A percentile compares a stretch with the other conserved stretches of the same genome.
These are phyloP conservation scores for Dothiorella sarmentorum DNA, from an alignment of 2,329 filamentous ascomycete species.

Conservation along the genomic window DNA sequence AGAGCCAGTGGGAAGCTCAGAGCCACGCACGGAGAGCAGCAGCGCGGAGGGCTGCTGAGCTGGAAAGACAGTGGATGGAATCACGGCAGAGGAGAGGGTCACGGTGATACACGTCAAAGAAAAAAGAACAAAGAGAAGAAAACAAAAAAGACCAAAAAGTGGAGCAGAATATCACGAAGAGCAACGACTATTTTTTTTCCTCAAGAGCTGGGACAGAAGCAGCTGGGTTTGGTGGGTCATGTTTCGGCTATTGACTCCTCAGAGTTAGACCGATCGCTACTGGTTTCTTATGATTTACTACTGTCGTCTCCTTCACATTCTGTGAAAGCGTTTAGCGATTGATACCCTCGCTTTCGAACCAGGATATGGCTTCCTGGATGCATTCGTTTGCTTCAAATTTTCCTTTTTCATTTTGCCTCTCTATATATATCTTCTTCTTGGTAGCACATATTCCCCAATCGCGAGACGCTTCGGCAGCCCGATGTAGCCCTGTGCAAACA, in stretches of 20 bases:
- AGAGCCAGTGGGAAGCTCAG: slow-evolving; percentile 46
- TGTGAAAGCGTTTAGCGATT: slow-evolving; percentile 14
- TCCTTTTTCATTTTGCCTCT: background rate
- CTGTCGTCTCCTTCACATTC: background rate
- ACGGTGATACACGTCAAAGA: background rate
- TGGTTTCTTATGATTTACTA: background rate
- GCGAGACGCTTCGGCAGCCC: background rate
- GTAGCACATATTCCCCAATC: slow-evolving; percentile 5
- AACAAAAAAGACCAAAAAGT: background rate
- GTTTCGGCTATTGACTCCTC: background rate
- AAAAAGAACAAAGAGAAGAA: background rate
- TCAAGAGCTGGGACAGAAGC: background rate
- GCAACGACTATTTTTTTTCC: background rate
- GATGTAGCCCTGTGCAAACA: too few species aligned
- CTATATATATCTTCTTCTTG: slow-evolving; percentile 8
- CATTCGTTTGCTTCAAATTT: slow-evolving; percentile 1
- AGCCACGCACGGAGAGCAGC: slow-evolving; percentile 39
- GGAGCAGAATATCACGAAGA: background rate
- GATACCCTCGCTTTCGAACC: slow-evolving; percentile 11
- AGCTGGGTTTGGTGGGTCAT: background rate
- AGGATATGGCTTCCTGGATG: slow-evolving; percentile 14
- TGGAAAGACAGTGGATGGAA: slow-evolving; percentile 43
- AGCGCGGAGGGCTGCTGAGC: slow-evolving; percentile 42
- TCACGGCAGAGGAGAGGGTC: slow-evolving; percentile 23
- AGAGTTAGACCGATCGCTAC: slow-evolving; percentile 8